Conservation (phyloP, 2,329 filamentous ascomycete genomes). For the Mycosphaerella sp. region DNA sequence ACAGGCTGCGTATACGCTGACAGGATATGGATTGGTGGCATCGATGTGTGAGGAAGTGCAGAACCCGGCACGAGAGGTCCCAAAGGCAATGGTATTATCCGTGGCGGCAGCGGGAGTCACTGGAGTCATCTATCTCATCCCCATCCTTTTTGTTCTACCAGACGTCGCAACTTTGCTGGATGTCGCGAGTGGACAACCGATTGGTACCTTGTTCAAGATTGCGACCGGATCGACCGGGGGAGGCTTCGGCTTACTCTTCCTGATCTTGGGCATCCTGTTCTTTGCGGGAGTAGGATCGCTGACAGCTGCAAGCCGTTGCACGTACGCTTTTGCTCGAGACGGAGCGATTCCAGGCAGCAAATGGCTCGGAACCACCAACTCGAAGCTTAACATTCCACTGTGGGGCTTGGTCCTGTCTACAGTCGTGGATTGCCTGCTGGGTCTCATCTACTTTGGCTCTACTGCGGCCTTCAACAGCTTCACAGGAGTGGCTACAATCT, state of each 20-base stretch:
- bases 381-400: slow-evolving; percentile 61
- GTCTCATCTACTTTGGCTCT: slow-evolving; percentile 73
- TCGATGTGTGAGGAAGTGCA: slow-evolving; percentile 69
- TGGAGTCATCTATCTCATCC: slow-evolving; percentile 62
- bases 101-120: slow-evolving; percentile 62
- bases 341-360: slow-evolving; percentile 53
- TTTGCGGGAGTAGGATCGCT: slow-evolving; percentile 71
- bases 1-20: slow-evolving; percentile 58
- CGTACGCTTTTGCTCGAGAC: slow-evolving; percentile 67
- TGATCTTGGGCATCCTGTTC: slow-evolving; percentile 69
- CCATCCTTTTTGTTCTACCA: slow-evolving; percentile 69
- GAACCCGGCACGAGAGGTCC: slow-evolving; percentile 61
- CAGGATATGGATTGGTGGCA: slow-evolving; percentile 65
- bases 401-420: slow-evolving; percentile 64
- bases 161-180: slow-evolving; percentile 57
- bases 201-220: slow-evolving; percentile 68
- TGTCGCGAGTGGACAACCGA: slow-evolving; percentile 67
- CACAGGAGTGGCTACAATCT: slow-evolving; percentile 74
- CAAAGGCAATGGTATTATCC: slow-evolving; percentile 64
- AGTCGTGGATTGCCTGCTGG: slow-evolving; percentile 62
- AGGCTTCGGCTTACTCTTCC: slow-evolving; percentile 68
- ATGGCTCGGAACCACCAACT: slow-evolving; percentile 50
- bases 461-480: slow-evolving; percentile 73
- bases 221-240: slow-evolving; percentile 67
- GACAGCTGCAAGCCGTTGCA: slow-evolving; percentile 65